A percentile compares a stretch with the other conserved stretches of the same genome.
Evolutionary conservation across 108 stramenopile species (phyloP).

Genomic region (Mediolabrus comicus): DNA sequence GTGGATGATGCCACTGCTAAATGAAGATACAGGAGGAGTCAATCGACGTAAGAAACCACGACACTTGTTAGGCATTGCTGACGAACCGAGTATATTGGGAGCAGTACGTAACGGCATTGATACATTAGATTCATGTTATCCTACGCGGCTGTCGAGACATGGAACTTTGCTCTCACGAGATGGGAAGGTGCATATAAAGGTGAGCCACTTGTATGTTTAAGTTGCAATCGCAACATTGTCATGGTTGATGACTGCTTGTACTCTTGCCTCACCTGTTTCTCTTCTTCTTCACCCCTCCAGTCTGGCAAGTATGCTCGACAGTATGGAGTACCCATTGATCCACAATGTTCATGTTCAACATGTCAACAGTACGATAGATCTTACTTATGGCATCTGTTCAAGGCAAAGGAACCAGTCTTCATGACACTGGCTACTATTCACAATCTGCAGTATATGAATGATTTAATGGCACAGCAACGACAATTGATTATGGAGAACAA

Average conservation of each 20-base stretch:
- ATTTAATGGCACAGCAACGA: constrained; percentile 79
- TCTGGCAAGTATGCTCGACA: constrained; percentile 54
- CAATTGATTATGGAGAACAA: constrained; percentile 82
- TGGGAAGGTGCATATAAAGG: constrained; percentile 68
- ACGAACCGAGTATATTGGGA: constrained; percentile 78
- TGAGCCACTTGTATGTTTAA: too few species aligned
- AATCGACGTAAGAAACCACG: constrained; percentile 74
- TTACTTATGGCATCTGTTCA: constrained; percentile 92
- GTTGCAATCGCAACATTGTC: too few species aligned
- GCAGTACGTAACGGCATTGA: constrained; percentile 84
- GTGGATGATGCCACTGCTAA: constrained; percentile 90
- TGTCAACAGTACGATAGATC: constrained; percentile 86
- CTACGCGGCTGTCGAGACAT: constrained; percentile 84
- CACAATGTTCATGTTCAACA: constrained; percentile 75
- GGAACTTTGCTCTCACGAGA: constrained; percentile 73
- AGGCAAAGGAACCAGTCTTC: constrained; percentile 87
- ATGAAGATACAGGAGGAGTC: constrained; percentile 35
- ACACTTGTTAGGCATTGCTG: constrained; percentile 92
- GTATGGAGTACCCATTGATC: constrained; percentile 76
- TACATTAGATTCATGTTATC: constrained; percentile 92
- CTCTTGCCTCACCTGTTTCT: too few species aligned
- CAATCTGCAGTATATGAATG: constrained; percentile 93
- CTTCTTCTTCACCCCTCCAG: too few species aligned
- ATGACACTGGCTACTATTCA: constrained; percentile 79
- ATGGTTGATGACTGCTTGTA: too few species aligned